Base-by-base conservation (phyloP, 768 basidiomycete species). In the Agaricus blazei region DNA sequence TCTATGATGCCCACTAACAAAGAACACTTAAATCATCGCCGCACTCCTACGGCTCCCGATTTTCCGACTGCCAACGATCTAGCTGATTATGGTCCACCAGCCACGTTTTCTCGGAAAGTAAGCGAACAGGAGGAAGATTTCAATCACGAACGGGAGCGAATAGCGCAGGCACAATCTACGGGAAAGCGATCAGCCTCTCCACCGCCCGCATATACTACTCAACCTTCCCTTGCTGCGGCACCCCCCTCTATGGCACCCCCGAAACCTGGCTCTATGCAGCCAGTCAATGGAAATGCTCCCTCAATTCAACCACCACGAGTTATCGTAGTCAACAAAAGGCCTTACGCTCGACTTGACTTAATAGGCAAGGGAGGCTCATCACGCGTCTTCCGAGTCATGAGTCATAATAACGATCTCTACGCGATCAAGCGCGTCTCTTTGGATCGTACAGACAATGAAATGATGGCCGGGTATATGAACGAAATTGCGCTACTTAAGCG, bases 361-460 rank as follows among this genome's bases (percentile, higher is more conserved):
- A 85, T 98, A 52, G 96, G 96, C 40, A 91, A 87, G 64, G 96
- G 96, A 42, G 96, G 96, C 0, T 88, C 93, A 8, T 97, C 94
- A n/a, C 88, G 90, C 47, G 96, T 99, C 40, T 99, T 87, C 68
- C 88, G 93, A 24, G 94, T 97, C 7, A 77, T 98, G 66, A 89
- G 83, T 65, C 73, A 79, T 40, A 74, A 79, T 45, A 89, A 75
- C 59, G 86, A 90, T 64, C 76, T 98, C 36, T 93, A 82, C 63
- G 96, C 96, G 9, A 80, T 99, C 66, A 99, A 99, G 68, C 85
- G 89, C 52, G 95, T 98, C 37, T 83, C 89, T 14, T 76, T 98
- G 23, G 93, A 96, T 68, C 87, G 87, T 65, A 88, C 88, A 5
- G 96, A 98, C 61, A 68, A 83, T 2, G 94, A 97, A 59, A 91